Base-by-base conservation (phyloP, 2,329 filamentous ascomycete genomes). In the Aspergillus novofumigatus region DNA sequence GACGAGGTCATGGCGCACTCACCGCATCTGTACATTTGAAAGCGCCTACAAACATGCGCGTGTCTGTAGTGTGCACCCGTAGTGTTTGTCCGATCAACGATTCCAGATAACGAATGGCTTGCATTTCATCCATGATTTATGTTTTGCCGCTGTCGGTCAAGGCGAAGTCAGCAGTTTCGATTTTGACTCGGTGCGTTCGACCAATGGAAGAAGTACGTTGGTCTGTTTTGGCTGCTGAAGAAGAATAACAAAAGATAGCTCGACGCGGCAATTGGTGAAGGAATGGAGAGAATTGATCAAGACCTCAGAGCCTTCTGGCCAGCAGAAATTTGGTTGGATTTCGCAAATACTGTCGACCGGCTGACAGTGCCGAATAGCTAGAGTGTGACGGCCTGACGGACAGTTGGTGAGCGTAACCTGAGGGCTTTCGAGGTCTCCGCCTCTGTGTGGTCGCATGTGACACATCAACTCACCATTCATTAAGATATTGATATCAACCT, bases 11-110 rank as follows among this genome's bases (percentile, higher is more conserved):
- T 53, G 51, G 42, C 52, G 44, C 51, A 80, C 83, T 52, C 77
- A 95, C 92, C 58, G 89, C 86, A 78, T 99, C 94, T 29, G 92
- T 97, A 78, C 94, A 99, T 76, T 95, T 97, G 77, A 99, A 90
- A 62, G 86, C 83, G 21, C 94, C 94, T 55, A 92, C 85, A 74
- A 97, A 99, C 72, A 96, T 86, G 59, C 94, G 90, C 17, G 85
- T 86, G 71, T 97, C 93, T 4, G 86, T 90, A 14, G 89, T 90
- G 66, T 89, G 84, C 54, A 97, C 78, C 57, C 92, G 87, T 35
- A 97, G 77, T 42, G 85, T 90, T 72, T 90, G 90, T 72, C 90
- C 90, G 53, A 96, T 79, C 52, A 95, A 83, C 25, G 86, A 84
- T 38, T 77, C 70, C 45, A 79, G 63, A 58, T 77, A 78, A 51